Percentiles rank a stretch among this genome's conserved stretches.
Evolutionary conservation across 2,329 filamentous ascomycete species (phyloP).

Genomic region (Penicillium frequentans): DNA sequence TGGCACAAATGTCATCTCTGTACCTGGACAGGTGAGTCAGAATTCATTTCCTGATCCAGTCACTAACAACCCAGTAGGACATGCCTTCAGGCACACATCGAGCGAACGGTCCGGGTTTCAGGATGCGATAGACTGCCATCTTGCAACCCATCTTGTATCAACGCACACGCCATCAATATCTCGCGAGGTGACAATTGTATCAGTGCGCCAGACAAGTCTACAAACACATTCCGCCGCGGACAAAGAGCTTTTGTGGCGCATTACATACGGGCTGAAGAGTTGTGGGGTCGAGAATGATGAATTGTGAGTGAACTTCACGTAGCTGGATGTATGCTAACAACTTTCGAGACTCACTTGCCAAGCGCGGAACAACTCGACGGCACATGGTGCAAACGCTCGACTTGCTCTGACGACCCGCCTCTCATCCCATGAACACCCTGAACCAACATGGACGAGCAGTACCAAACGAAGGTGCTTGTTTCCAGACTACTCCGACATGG

Average conservation of each 20-base stretch:
- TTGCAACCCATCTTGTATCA: background rate
- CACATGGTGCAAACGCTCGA: background rate
- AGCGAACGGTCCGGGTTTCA: background rate
- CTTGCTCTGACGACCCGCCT: background rate
- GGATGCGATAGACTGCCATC: background rate
- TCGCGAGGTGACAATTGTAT: background rate
- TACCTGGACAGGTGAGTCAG: background rate
- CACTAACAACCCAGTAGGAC: background rate
- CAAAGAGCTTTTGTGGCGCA: background rate
- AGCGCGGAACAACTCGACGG: background rate
- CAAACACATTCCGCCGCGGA: too few relatives aligned
- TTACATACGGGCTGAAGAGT: background rate
- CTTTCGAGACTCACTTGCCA: background rate
- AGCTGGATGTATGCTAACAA: background rate
- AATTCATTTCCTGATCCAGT: background rate
- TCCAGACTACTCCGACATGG: too few relatives aligned
- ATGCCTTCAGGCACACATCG: background rate
- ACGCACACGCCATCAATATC: background rate
- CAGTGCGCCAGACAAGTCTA: background rate
- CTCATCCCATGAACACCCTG: background rate
- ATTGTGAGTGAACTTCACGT: background rate
- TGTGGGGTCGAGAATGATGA: background rate
- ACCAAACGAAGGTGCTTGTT: background rate
- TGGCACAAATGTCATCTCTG: background rate
- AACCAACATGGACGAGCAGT: background rate